Evolutionary conservation across 345 rosid species (phyloP).

Genomic region (thale cress (Arabidopsis thaliana)): DNA sequence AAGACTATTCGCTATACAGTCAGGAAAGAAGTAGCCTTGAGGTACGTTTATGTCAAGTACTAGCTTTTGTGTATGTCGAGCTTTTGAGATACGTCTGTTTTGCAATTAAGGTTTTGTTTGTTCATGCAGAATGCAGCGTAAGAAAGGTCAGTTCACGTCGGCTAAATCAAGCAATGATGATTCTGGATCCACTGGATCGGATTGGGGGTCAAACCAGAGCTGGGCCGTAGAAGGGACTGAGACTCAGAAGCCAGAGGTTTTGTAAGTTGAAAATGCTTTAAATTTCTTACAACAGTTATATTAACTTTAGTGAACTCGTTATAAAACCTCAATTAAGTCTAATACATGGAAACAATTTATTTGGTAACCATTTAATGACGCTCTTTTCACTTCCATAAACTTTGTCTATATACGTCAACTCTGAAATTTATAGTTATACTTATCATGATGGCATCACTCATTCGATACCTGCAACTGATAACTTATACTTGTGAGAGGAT

Average conservation of each 20-base stretch:
- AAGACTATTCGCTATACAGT: slow-evolving; percentile 67
- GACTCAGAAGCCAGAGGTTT: slow-evolving; percentile 54
- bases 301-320: neutral
- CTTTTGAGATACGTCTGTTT: slow-evolving; percentile 14
- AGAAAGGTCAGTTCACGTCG: slow-evolving; percentile 72
- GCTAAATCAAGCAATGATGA: slow-evolving; percentile 60
- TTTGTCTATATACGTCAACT: slow-evolving; percentile 2
- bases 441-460: slow-evolving; percentile 5
- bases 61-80: slow-evolving; percentile 2
- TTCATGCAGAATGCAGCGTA: slow-evolving; percentile 63
- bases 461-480: slow-evolving; percentile 4
- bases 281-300: neutral
- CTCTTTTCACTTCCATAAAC: slow-evolving; percentile 28
- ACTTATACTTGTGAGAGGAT: neutral
- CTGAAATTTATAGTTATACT: neutral
- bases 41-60: slow-evolving; percentile 45
- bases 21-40: slow-evolving; percentile 69
- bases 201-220: slow-evolving; percentile 59
- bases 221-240: slow-evolving; percentile 56
- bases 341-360: slow-evolving; percentile 17
- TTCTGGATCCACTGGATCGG: slow-evolving; percentile 53
- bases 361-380: neutral
- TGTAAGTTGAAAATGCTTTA: slow-evolving; percentile 50
- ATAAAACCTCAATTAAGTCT: slow-evolving; percentile 12
- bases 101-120: slow-evolving; percentile 9